Base-by-base conservation (phyloP, 2,329 filamentous ascomycete species). In the Xylaria sp. region DNA sequence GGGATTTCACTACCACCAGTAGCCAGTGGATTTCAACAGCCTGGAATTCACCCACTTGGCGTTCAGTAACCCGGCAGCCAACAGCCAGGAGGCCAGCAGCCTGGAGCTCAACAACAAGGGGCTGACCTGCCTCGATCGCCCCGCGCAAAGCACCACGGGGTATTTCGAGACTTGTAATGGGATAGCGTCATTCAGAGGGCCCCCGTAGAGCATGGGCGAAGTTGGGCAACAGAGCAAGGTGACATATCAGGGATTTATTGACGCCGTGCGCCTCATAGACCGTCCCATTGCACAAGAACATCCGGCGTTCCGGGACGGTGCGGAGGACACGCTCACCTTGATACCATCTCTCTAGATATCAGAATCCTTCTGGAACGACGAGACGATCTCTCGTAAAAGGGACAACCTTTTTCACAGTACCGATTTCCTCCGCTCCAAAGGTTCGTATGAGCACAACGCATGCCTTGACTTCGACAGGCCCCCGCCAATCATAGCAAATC, bases 131-230 rank as follows among this genome's bases (percentile, higher is more conserved):
- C 69, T 21, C 13, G 35, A 9, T 71, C 68, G 2, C 69, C 69
- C 16, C 68, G 68, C 68, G 65, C 62, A 18, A 6, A n/a, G n/a
- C 69, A 68, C 29, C 66, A 23, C n/a, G 68, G 65, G n/a, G 1
- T 51, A 3, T 2, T 8, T 40, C 37, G 16, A 16, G 3, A 2
- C 1, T 6, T 6, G 2, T 9, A 3, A 5, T 3, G 13, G 5
- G 25, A 25, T 12, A 55, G 50, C 23, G 23, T 53, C 1, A 53
- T 47, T 23, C n/a, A 44, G n/a, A 54, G 53, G 18, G n/a, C 10
- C 21, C 21, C 48, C n/a, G 21, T 60, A 35, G 12, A 47, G 13
- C 64, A 71, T 13, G n/a, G n/a, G n/a, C n/a, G n/a, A n/a, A n/a
- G n/a, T n/a, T n/a, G n/a, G n/a, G n/a, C n/a, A n/a, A n/a, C n/a